Evolutionary conservation across 371 early-diverging fungal species (phyloP), one percentile per base, ranked within the genome.

Genomic region (Syncephalastrum racemosum): DNA sequence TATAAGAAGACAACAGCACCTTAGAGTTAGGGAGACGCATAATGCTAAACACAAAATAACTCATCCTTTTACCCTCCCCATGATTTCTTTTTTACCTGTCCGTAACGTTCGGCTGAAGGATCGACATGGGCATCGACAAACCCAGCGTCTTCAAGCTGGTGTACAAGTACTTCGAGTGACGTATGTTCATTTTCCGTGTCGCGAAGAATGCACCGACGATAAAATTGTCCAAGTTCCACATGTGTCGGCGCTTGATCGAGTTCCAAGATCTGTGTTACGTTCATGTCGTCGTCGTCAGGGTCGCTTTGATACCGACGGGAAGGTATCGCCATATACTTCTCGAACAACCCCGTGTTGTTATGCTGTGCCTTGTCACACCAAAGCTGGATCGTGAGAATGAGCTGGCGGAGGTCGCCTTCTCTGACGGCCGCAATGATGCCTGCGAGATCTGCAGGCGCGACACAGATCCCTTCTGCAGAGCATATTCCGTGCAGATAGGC

Each of bases 401-500:
- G 45, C 47, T 55, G 53, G 46, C 75, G 60, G 4, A 64, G 48
- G 51, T 75, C 70, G 46, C 36, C 36, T 31, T 62, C 56, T 6
- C 61, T 51, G 10, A 61, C 54, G 20, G 62, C 14, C 7, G 57
- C 56, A 39, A 59, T 49, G n/a, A 75, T 20, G 51, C 53, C 66
- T 7, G 43, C 51, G 15, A 75, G 54, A 23, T 75, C 75, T 23
- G 46, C 40, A 13, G 63, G 65, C 47, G 58, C 50, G 7, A 69
- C 54, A 15, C 59, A 44, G 25, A 56, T 56, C 4, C 69, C 69
- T 59, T 69, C 65, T 24, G 53, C 52, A 16, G 65, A 50, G 46
- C 75, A 71, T 14, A 75, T 49, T 25, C 71, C 50, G 41, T 68
- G 69, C 31, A 75, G 31, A 42, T 71, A 75, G n/a, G 65, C 59